These are phyloP conservation scores for Coemansia asiatica DNA, from an alignment of 192 early-diverging fungal genomes.

Conservation along the genomic window DNA sequence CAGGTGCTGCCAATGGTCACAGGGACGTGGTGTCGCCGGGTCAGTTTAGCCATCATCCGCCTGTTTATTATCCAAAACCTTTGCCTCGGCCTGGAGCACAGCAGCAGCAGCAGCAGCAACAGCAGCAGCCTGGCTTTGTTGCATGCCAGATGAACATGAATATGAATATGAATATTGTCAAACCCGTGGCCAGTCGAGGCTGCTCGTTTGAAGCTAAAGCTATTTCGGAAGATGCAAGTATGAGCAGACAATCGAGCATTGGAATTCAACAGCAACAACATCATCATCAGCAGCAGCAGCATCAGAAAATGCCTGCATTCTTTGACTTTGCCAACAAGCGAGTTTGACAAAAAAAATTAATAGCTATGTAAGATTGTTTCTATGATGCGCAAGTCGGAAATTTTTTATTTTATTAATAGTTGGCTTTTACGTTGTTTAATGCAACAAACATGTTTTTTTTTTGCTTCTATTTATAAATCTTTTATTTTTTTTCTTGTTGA, in stretches of 20 bases:
- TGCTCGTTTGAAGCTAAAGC: slow-evolving; percentile 14
- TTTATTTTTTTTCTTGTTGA: too few relatives aligned
- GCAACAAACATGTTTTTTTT: slow-evolving; percentile 3
- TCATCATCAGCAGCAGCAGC: not conserved
- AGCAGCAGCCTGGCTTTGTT: slow-evolving; percentile 6
- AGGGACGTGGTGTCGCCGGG: not conserved
- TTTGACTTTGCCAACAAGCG: slow-evolving; percentile 24
- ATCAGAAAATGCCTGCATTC: slow-evolving; percentile 12
- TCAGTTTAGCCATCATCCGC: slow-evolving; percentile 14
- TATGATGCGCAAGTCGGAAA: not conserved
- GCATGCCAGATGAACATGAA: not conserved
- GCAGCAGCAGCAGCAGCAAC: slow-evolving; percentile 3
- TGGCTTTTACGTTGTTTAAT: too few relatives aligned
- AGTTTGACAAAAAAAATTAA: not conserved
- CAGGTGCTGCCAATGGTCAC: not conserved
- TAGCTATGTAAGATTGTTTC: not conserved
- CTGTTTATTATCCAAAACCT: slow-evolving; percentile 37
- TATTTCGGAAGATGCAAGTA: slow-evolving; percentile 17
- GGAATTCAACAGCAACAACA: slow-evolving; percentile 1
- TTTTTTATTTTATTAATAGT: not conserved
- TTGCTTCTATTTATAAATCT: not conserved
- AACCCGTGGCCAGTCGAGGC: slow-evolving; percentile 1
- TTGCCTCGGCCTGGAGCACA: slow-evolving; percentile 40
- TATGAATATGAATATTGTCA: too few relatives aligned
- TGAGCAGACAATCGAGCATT: slow-evolving; percentile 17